Conservation (phyloP, 1,284 basidiomycete genomes). For the Xanthoconium separans region DNA sequence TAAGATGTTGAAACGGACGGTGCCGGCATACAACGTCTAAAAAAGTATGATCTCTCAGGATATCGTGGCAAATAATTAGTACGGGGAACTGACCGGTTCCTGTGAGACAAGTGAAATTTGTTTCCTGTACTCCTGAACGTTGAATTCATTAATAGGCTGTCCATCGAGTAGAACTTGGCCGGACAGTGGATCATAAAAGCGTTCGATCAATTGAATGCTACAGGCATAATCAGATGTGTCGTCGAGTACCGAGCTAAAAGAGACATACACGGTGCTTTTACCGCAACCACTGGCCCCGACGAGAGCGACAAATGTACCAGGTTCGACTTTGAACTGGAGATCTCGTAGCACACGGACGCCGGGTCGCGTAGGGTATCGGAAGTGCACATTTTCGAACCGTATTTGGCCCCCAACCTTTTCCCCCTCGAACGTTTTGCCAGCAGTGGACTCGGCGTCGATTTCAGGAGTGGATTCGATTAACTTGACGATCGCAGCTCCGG, state of each 20-base stretch:
- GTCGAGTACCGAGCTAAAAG: not conserved
- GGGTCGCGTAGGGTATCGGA: constrained; percentile 92
- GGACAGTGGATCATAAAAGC: constrained; percentile 83
- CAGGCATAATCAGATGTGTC: constrained; percentile 2
- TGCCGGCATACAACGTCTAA: constrained; percentile 80
- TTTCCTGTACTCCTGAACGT: constrained; percentile 82
- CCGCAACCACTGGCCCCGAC: constrained; percentile 90
- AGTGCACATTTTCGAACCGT: constrained; percentile 82
- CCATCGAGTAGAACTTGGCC: constrained; percentile 82
- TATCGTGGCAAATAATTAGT: constrained; percentile 4
- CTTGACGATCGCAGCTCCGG: constrained; percentile 75
- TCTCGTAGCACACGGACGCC: constrained; percentile 83
- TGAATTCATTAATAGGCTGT: constrained; percentile 76
- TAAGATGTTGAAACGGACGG: constrained; percentile 85
- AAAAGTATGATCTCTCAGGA: not conserved
- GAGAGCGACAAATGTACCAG: constrained; percentile 89
- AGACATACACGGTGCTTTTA: constrained; percentile 77
- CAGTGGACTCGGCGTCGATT: constrained; percentile 78
- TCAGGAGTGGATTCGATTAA: constrained; percentile 80
- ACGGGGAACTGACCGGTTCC: constrained; percentile 55
- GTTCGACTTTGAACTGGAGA: constrained; percentile 76
- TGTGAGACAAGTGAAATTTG: constrained; percentile 90
- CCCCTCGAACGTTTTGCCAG: constrained; percentile 59
- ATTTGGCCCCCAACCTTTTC: constrained; percentile 67
- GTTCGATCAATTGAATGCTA: constrained; percentile 82